Base-by-base conservation (phyloP, 768 basidiomycete species). In the Megacollybia marginata region DNA sequence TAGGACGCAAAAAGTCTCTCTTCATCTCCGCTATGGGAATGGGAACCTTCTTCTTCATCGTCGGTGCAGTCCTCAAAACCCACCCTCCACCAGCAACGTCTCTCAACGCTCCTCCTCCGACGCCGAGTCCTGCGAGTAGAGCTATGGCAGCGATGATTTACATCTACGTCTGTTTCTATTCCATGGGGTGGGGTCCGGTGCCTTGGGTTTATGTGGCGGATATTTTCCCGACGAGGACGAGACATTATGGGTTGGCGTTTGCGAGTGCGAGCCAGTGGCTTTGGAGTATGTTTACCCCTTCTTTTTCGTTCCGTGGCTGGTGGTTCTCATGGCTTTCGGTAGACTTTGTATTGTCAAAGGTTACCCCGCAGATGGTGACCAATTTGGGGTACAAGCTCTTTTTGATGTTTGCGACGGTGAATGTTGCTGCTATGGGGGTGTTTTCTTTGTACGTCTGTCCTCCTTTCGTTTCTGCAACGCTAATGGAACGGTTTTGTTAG, bases 201-300 rank as follows among this genome's bases (percentile, higher is more conserved):
- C 80, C 81, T 9, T 75, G 67, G 70, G 78, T 87, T 18, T 85
- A 83, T 55, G 85, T 83, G 40, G 72, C 87, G 6, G 91, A 93
- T 62, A 89, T 93, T 55, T 92, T 92, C 76, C 85, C 86, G 8
- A 92, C 87, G 12, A 71, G 88, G 40, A 90, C 89, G 13, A 72
- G 89, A 50, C 85, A 89, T 57, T 90, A 85, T 57, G 91, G 91
- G 33, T 68, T 92, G 20, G 76, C 87, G 0, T 65, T 80, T 6
- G 90, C 84, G 0, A 83, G 84, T 50, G 79, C 81, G 15, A 80
- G 86, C 2, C 91, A 92, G 50, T 92, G 89, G 79, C 58, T 83
- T 19, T 81, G 72, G 69, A 80, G 76, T 74, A 47, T 44, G 72
- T 71, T 2, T 9, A 32, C 28, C n/a, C 8, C 2, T 42, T 7